These are phyloP conservation scores for Dentipellis sp. DNA, from an alignment of 768 basidiomycete genomes.

Conservation along the genomic window DNA sequence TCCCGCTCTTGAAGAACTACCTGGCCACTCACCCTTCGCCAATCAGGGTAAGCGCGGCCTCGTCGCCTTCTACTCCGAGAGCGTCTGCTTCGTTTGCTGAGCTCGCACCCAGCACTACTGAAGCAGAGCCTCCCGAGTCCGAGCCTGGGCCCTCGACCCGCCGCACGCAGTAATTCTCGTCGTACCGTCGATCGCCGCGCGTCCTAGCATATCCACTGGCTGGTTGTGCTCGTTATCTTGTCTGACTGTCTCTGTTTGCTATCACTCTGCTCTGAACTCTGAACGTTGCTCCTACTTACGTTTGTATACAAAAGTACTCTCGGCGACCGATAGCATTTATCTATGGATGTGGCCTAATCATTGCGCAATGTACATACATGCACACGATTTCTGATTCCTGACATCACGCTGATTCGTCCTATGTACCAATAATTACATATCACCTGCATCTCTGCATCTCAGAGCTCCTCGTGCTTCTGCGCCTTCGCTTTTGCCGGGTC, in stretches of 20 bases:
- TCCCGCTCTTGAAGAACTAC: slow-evolving; percentile 74
- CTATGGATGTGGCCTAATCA: not conserved
- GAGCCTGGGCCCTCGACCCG: not conserved
- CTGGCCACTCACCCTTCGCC: slow-evolving; percentile 58
- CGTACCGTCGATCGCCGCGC: not conserved
- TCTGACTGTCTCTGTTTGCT: not conserved
- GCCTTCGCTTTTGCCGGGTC: not conserved
- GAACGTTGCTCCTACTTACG: not conserved
- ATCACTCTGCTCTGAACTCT: not conserved
- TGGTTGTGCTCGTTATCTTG: not conserved
- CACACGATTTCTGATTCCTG: not conserved
- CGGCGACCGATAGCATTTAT: not conserved
- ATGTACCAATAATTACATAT: not conserved
- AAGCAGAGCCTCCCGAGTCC: slow-evolving; percentile 3
- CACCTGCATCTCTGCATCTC: not conserved
- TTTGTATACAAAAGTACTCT: slow-evolving; percentile 1
- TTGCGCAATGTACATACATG: not conserved
- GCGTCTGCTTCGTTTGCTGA: slow-evolving; percentile 1
- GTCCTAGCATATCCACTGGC: not conserved
- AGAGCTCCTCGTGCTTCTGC: slow-evolving; percentile 10
- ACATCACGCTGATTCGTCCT: not conserved
- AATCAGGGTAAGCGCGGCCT: slow-evolving; percentile 26
- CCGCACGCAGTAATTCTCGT: not conserved
- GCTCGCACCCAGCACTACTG: slow-evolving; percentile 2
- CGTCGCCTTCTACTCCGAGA: not conserved